Conservation (phyloP, 441 rosid species). For the Rhodomyrtus psidioides region DNA sequence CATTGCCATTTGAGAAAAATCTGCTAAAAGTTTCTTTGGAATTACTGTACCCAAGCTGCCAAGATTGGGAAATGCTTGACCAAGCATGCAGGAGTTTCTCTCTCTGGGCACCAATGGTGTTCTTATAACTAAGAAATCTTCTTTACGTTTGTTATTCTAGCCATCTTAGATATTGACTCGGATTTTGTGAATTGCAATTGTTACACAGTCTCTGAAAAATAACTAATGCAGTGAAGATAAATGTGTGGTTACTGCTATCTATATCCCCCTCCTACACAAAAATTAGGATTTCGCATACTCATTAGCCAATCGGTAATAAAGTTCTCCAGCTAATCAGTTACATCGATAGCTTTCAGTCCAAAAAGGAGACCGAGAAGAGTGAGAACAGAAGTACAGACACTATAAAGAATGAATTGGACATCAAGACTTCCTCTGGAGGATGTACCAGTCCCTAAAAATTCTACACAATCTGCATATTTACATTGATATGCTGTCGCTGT, state of each 20-base stretch:
- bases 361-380: not conserved
- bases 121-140: not conserved
- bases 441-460: not conserved
- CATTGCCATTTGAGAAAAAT: not conserved
- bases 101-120: not conserved
- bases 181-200: not conserved
- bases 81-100: not conserved
- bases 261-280: not conserved
- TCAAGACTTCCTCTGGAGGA: not conserved
- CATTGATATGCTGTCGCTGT: not conserved
- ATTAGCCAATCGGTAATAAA: not conserved
- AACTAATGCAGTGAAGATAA: not conserved
- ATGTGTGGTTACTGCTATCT: not conserved
- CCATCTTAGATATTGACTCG: not conserved
- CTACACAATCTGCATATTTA: not conserved
- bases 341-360: not conserved
- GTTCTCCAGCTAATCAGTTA: not conserved
- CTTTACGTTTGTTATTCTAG: not conserved
- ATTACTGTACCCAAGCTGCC: not conserved
- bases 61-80: not conserved
- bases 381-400: not conserved
- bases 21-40: not conserved
- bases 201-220: not conserved
- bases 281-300: not conserved
- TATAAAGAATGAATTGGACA: not conserved